Conservation (phyloP, 2,329 filamentous ascomycete genomes). For the Fusarium penzigii region DNA sequence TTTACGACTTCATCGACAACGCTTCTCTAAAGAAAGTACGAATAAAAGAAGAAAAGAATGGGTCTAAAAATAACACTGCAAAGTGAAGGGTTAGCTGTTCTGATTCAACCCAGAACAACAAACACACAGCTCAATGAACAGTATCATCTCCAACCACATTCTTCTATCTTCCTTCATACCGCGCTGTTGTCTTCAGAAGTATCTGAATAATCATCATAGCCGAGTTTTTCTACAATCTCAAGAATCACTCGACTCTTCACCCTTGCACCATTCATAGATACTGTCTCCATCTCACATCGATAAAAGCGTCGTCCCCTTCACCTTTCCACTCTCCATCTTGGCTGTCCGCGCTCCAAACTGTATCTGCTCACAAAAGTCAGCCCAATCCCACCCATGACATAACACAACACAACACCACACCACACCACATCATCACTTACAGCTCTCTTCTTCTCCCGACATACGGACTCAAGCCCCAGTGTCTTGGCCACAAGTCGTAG, state of each 20-base stretch:
- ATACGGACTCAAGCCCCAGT: constrained; percentile 70
- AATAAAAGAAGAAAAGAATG: no score
- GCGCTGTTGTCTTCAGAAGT: constrained; percentile 63
- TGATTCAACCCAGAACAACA: constrained; percentile 30
- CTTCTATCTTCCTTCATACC: constrained; percentile 15
- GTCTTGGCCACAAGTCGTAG: constrained; percentile 75
- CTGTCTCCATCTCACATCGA: constrained; percentile 34
- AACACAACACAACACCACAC: neutral
- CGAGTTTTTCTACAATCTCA: constrained; percentile 20
- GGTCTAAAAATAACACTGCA: constrained; percentile 8
- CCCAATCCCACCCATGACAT: neutral
- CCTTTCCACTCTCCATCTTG: constrained; percentile 73
- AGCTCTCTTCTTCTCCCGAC: constrained; percentile 89
- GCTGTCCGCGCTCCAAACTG: constrained; percentile 82
- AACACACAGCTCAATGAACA: constrained; percentile 46
- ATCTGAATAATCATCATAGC: constrained; percentile 74
- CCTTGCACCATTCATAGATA: neutral
- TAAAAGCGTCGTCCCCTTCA: constrained; percentile 68
- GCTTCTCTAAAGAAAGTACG: constrained; percentile 26
- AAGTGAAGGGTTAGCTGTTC: constrained; percentile 44
- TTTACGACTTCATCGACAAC: constrained; percentile 55
- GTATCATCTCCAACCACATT: neutral
- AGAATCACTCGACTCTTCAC: constrained; percentile 19
- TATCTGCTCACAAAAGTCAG: constrained; percentile 51
- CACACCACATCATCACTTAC: constrained; percentile 48